Evolutionary conservation across 225 moss, liverwort and hornwort genomes (phyloP).

Genomic region (Sphagnum tenellum): DNA sequence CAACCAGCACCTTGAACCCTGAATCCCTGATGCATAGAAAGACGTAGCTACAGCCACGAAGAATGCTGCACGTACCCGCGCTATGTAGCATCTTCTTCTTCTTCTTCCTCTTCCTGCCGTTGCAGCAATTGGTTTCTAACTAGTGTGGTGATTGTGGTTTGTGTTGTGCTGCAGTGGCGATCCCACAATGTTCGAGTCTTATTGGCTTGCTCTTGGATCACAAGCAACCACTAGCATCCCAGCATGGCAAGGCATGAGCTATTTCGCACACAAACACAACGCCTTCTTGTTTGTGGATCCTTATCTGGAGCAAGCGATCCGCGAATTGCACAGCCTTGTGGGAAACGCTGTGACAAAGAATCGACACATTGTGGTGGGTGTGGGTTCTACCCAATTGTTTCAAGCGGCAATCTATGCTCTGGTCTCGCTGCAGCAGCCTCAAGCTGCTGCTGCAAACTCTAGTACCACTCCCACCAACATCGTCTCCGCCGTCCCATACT

Average conservation of each 20-base stretch:
- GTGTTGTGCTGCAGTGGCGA: conserved; percentile 30
- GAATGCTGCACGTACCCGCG: too few relatives aligned
- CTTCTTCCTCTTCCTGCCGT: neutral
- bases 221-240: conserved; percentile 39
- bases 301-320: conserved; percentile 36
- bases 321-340: conserved; percentile 27
- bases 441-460: too few relatives aligned
- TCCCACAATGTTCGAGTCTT: conserved; percentile 46
- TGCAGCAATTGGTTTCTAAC: neutral
- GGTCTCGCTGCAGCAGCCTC: neutral
- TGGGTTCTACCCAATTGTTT: conserved; percentile 52
- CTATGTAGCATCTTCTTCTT: too few relatives aligned
- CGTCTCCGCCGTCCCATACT: conserved; percentile 34
- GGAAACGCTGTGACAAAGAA: conserved; percentile 45
- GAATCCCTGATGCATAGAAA: too few relatives aligned
- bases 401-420: conserved; percentile 47
- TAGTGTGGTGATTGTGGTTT: neutral
- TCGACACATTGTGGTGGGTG: conserved; percentile 36
- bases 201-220: conserved; percentile 28
- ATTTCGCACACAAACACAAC: conserved; percentile 48
- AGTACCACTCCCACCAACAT: conserved; percentile 24
- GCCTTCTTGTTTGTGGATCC: conserved; percentile 39
- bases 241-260: conserved; percentile 55
- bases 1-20: too few relatives aligned
- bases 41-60: too few relatives aligned